Evolutionary conservation across 148 eudicot genomes (phyloP).

Genomic region (Heliamphora exappendiculata): DNA sequence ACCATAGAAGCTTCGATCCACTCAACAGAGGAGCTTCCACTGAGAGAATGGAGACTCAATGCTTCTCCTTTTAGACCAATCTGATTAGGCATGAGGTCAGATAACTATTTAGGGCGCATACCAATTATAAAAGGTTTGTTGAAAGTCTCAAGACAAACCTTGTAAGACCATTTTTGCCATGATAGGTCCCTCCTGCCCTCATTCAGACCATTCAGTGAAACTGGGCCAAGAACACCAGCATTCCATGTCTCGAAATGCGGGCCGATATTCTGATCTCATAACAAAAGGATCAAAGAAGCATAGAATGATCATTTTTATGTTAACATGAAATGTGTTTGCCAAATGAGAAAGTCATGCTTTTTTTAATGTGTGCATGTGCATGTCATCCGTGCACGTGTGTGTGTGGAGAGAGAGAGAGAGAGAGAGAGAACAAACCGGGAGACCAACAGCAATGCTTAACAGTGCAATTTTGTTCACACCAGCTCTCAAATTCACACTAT

Average conservation of each 20-base stretch:
- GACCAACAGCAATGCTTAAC: slow-evolving; percentile 94
- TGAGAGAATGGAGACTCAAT: slow-evolving; percentile 67
- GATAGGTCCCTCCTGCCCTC: slow-evolving; percentile 47
- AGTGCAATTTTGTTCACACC: slow-evolving; percentile 81
- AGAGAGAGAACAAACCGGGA: slow-evolving; percentile 58
- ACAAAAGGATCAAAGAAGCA: neutral
- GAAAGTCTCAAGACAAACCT: slow-evolving; percentile 32
- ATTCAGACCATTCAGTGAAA: slow-evolving; percentile 46
- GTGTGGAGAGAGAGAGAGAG: slow-evolving; percentile 9
- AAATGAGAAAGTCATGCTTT: neutral
- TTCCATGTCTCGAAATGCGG: slow-evolving; percentile 49
- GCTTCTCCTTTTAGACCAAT: slow-evolving; percentile 88
- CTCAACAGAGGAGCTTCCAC: slow-evolving; percentile 72
- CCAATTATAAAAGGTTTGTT: neutral
- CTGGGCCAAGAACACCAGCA: slow-evolving; percentile 64
- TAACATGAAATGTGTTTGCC: neutral
- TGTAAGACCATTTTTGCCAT: slow-evolving; percentile 61
- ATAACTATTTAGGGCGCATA: slow-evolving; percentile 1
- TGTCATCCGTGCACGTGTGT: neutral
- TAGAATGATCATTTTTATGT: neutral
- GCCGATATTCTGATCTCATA: slow-evolving; percentile 26
- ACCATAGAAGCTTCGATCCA: slow-evolving; percentile 47
- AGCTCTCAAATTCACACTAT: slow-evolving; percentile 68
- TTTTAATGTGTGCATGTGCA: neutral
- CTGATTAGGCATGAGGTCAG: slow-evolving; percentile 28